Base-by-base conservation (phyloP, 129 eudicot genomes). In the Tagetes patula region DNA sequence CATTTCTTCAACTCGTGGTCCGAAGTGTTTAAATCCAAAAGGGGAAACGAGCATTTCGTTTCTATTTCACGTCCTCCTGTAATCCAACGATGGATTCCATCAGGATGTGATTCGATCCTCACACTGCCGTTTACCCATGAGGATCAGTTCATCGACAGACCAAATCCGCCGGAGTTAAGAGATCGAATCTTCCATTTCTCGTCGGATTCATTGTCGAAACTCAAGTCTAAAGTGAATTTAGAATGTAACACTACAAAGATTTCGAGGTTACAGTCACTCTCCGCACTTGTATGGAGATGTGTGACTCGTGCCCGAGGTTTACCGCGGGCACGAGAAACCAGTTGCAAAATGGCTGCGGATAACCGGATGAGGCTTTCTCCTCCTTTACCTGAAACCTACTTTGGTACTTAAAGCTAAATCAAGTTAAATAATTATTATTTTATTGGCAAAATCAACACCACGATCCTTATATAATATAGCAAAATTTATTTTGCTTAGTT, bases 121-220 rank as follows among this genome's bases (percentile, higher is more conserved):
- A 71, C 43, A 8, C 89, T 90, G 11, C 89, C 94, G 0, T 90
- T 74, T 53, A 79, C 84, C 31, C 75, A 75, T 60, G 79, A 77
- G 4, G 77, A 85, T 30, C 76, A 90, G 10, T 85, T 83, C 81
- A 77, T 83, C 8, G 82, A 64, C 38, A 83, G 83, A 72, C 73
- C 75, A 0, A 56, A 83, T 30, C 67, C 76, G 1, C 80, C 88
- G 0, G 31, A 50, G 1, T 48, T 87, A 14, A 65, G 90, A 66
- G 90, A 84, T 52, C 73, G 90, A 62, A 72, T 89, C 43, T 89
- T 89, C 58, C 88, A 81, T 39, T 76, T 87, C 49, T 82, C 90
- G 8, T 54, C 86, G 0, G 71, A 48, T 10, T 85, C 90, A 3
- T 59, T 84, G 0, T 34, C 79, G 5, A 84, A 73, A 55, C 78